Percentiles rank a stretch among this genome's conserved stretches.
These are phyloP conservation scores for Mycena galericulata DNA, from an alignment of 768 basidiomycete genomes.

Conservation along the genomic window DNA sequence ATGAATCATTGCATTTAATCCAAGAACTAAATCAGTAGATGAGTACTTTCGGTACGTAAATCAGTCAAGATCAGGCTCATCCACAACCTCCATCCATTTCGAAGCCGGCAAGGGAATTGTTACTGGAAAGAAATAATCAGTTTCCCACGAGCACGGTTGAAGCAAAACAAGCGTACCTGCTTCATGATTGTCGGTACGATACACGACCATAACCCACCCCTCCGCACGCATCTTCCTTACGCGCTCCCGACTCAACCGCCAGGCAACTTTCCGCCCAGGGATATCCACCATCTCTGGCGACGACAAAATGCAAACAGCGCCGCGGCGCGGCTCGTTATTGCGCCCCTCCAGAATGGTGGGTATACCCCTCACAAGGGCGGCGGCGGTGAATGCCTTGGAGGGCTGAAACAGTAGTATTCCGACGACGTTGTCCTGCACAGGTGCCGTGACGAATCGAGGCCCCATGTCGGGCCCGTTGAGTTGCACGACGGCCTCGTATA, in stretches of 20 bases:
- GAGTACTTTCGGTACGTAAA: too few species aligned
- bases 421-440: conserved; percentile 17
- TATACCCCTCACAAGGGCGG: background rate
- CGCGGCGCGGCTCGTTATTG: background rate
- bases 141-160: too few species aligned
- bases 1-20: too few species aligned
- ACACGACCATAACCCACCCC: conserved; percentile 25
- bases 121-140: too few species aligned
- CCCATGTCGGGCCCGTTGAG: conserved; percentile 6
- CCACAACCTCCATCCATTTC: too few species aligned
- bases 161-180: too few species aligned
- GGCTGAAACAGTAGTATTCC: conserved; percentile 13
- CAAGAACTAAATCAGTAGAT: too few species aligned
- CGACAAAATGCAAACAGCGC: background rate
- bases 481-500: conserved; percentile 37
- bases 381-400: background rate
- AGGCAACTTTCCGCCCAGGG: conserved; percentile 4
- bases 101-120: too few species aligned
- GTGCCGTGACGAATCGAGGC: background rate
- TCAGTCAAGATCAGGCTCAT: too few species aligned
- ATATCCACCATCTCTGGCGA: conserved; percentile 18
- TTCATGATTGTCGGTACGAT: too few species aligned
- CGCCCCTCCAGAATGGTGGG: conserved; percentile 12
- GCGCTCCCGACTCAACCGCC: conserved; percentile 21
- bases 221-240: conserved; percentile 17